These are phyloP conservation scores for Penicillium sp. DNA, from an alignment of 2,329 filamentous ascomycete species.

Conservation along the genomic window DNA sequence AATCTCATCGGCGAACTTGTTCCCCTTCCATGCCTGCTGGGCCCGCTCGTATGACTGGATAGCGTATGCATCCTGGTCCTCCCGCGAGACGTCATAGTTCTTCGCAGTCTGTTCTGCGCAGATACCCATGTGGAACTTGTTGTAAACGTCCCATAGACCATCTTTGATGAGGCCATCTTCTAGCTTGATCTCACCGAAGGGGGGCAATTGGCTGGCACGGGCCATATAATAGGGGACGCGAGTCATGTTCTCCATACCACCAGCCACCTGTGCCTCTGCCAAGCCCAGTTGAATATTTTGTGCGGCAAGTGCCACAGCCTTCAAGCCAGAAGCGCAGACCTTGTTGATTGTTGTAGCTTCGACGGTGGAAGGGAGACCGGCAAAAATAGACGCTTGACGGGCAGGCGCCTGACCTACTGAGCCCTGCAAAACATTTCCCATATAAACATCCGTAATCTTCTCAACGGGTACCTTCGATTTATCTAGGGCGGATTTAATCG, in stretches of 20 bases:
- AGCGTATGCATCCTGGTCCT: conserved; percentile 89
- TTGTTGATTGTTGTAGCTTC: conserved; percentile 97
- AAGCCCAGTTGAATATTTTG: conserved; percentile 93
- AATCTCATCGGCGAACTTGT: conserved; percentile 85
- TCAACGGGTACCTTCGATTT: conserved; percentile 80
- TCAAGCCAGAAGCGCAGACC: conserved; percentile 93
- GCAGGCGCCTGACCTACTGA: conserved; percentile 86
- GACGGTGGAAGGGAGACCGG: conserved; percentile 74
- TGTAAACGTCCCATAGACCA: conserved; percentile 93
- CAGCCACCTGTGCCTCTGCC: conserved; percentile 83
- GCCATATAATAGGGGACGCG: conserved; percentile 87
- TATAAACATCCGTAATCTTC: conserved; percentile 89
- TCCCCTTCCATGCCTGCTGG: conserved; percentile 81
- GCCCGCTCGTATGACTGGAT: conserved; percentile 86
- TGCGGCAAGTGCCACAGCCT: conserved; percentile 84
- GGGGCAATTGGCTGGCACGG: conserved; percentile 74
- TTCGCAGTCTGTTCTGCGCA: conserved; percentile 95
- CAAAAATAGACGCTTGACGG: conserved; percentile 84
- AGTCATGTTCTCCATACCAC: conserved; percentile 98
- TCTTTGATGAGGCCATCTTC: conserved; percentile 94
- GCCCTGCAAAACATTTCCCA: conserved; percentile 91
- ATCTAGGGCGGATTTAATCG: conserved; percentile 85
- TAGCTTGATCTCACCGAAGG: conserved; percentile 83
- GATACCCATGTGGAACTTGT: conserved; percentile 96
- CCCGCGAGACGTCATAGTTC: conserved; percentile 74